A percentile compares a stretch with the other conserved stretches of the same genome.
Evolutionary conservation across 2,329 filamentous ascomycete genomes (phyloP).

Genomic region (Colletotrichum lentis): DNA sequence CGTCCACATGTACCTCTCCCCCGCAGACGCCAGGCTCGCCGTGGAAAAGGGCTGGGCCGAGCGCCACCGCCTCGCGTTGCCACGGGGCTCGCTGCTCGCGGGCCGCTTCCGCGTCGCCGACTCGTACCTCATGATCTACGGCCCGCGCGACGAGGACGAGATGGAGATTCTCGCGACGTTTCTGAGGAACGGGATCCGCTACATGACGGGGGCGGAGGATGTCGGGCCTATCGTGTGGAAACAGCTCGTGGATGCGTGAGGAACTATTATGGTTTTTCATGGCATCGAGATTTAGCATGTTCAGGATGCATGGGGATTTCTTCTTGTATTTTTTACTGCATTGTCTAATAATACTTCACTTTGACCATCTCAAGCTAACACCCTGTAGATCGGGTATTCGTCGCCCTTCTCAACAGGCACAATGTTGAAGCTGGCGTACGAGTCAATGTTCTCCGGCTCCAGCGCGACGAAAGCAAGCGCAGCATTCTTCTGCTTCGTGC

Average conservation of each 20-base stretch:
- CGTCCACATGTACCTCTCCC: slow-evolving; percentile 50
- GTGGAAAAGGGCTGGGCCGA: slow-evolving; percentile 52
- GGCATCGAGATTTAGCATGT: too few relatives aligned
- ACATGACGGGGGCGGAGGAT: slow-evolving; percentile 31
- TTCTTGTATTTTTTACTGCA: neutral
- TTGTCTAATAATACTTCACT: neutral
- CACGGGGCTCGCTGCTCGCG: slow-evolving; percentile 28
- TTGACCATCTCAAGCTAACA: slow-evolving; percentile 21
- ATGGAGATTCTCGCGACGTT: slow-evolving; percentile 40
- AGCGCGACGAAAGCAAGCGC: slow-evolving; percentile 44
- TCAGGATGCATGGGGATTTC: too few relatives aligned
- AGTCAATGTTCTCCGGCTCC: slow-evolving; percentile 49
- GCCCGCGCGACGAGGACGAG: slow-evolving; percentile 50
- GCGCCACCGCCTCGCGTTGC: slow-evolving; percentile 48
- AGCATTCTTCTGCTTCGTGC: slow-evolving; percentile 47
- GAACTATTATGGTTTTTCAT: neutral
- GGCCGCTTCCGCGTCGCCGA: slow-evolving; percentile 36
- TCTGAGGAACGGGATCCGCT: slow-evolving; percentile 8
- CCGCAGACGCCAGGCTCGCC: slow-evolving; percentile 48
- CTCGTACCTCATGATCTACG: slow-evolving; percentile 53
- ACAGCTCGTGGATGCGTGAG: neutral
- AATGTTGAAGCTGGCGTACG: slow-evolving; percentile 46
- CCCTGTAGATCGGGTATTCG: slow-evolving; percentile 46
- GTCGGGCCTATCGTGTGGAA: slow-evolving; percentile 23
- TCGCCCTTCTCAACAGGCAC: slow-evolving; percentile 43